Evolutionary conservation across 805 yeast genomes (phyloP).

Genomic region (Candida hungchunana): DNA sequence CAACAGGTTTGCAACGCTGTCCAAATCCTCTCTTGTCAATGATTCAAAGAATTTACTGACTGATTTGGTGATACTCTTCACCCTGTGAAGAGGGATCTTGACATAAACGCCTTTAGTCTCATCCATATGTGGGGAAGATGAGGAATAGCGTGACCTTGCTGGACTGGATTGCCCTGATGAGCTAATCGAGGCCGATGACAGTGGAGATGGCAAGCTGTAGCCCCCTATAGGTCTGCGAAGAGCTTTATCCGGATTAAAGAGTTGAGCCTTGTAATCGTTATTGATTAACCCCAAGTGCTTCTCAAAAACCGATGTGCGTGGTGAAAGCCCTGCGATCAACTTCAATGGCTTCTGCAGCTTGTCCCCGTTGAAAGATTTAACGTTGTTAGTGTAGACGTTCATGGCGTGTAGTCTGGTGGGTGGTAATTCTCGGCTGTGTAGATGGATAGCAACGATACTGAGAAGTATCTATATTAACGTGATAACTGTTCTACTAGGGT

Average conservation of each 20-base stretch:
- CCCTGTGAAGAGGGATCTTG: conserved; percentile 15
- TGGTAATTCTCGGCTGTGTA: background rate
- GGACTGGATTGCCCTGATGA: background rate
- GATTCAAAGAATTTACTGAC: conserved; percentile 4
- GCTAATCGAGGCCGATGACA: background rate
- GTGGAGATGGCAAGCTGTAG: conserved; percentile 1
- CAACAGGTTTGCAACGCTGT: conserved; percentile 4
- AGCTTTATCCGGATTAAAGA: conserved; percentile 2
- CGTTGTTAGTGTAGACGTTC: too few species aligned
- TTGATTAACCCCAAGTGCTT: conserved; percentile 15
- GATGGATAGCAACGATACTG: background rate
- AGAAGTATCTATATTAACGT: background rate
- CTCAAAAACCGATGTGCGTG: conserved; percentile 22
- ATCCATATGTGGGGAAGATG: background rate
- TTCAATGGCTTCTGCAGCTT: conserved; percentile 11
- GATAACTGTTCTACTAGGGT: background rate
- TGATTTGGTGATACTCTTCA: conserved; percentile 1
- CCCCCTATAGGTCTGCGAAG: conserved; percentile 2
- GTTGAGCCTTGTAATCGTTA: background rate
- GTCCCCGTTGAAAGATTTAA: too few species aligned
- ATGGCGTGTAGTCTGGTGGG: too few species aligned
- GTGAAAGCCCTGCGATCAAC: conserved; percentile 12
- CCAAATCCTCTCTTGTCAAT: conserved; percentile 6
- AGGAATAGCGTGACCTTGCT: background rate
- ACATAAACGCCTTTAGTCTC: conserved; percentile 6